Conservation (phyloP, 495 filamentous ascomycete genomes). For the Jackrogersella multiformis region DNA sequence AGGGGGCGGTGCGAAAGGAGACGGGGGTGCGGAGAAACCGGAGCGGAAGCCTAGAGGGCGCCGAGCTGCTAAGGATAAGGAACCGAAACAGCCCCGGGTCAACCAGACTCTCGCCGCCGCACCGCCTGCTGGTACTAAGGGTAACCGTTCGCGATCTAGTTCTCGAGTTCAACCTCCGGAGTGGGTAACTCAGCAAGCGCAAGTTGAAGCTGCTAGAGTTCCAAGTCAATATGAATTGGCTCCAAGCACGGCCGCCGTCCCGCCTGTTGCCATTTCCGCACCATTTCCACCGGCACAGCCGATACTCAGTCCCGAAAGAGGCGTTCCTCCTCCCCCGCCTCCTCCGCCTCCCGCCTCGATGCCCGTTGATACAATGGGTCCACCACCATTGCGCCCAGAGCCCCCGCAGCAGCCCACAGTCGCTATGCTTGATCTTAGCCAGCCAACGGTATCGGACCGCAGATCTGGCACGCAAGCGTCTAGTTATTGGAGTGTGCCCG, state of each 20-base stretch:
- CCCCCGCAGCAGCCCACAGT: slow-evolving; percentile 53
- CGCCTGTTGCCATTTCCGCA: slow-evolving; percentile 50
- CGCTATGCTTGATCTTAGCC: slow-evolving; percentile 54
- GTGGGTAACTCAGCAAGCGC: slow-evolving; percentile 48
- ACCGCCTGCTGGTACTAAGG: slow-evolving; percentile 48
- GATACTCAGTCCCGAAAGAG: slow-evolving; percentile 51
- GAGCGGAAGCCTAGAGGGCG: slow-evolving; percentile 59
- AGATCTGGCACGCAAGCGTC: slow-evolving; percentile 70
- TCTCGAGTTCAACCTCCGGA: slow-evolving; percentile 54
- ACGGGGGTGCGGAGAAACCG: slow-evolving; percentile 65
- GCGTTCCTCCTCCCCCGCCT: slow-evolving; percentile 38
- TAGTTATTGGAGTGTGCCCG: slow-evolving; percentile 97
- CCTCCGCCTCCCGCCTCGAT: slow-evolving; percentile 47
- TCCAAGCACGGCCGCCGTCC: slow-evolving; percentile 37
- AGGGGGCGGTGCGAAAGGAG: slow-evolving; percentile 57
- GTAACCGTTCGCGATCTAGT: slow-evolving; percentile 56
- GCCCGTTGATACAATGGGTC: slow-evolving; percentile 58
- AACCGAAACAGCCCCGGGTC: slow-evolving; percentile 54
- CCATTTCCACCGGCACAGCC: slow-evolving; percentile 49
- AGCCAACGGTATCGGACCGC: slow-evolving; percentile 51
- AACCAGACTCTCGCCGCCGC: slow-evolving; percentile 55
- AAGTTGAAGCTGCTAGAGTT: slow-evolving; percentile 46
- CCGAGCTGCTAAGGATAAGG: slow-evolving; percentile 54
- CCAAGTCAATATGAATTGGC: slow-evolving; percentile 50
- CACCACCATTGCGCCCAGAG: slow-evolving; percentile 59